These are phyloP conservation scores for Umbelopsis sp. DNA, from an alignment of 192 early-diverging fungal species.

Conservation along the genomic window DNA sequence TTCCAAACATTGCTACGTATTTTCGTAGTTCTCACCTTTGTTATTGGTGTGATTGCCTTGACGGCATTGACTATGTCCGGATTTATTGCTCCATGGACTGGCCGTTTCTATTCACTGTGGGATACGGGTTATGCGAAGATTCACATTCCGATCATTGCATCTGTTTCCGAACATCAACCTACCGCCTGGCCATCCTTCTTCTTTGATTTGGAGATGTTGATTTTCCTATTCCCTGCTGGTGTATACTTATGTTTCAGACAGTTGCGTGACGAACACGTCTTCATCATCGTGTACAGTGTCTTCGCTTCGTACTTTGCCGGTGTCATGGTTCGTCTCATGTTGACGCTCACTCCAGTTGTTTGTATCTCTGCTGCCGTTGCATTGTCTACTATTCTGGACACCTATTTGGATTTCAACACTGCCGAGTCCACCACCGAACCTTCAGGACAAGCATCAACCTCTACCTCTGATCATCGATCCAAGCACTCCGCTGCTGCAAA, in stretches of 20 bases:
- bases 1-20: conserved; percentile 81
- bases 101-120: conserved; percentile 99
- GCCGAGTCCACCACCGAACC: neutral
- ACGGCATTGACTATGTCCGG: conserved; percentile 79
- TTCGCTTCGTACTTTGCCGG: conserved; percentile 99
- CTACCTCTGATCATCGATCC: neutral
- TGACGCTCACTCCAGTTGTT: conserved; percentile 97
- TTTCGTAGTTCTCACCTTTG: conserved; percentile 55
- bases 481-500: neutral
- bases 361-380: conserved; percentile 94
- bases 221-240: conserved; percentile 95
- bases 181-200: conserved; percentile 99
- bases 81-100: conserved; percentile 96
- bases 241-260: conserved; percentile 96
- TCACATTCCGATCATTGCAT: conserved; percentile 99
- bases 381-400: conserved; percentile 84
- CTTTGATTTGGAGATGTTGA: conserved; percentile 97
- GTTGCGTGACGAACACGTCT: conserved; percentile 96
- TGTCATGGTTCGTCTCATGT: conserved; percentile 99
- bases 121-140: conserved; percentile 99
- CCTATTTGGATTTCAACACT: conserved; percentile 63
- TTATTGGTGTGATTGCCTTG: conserved; percentile 62
- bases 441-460: conserved; percentile 2
- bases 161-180: conserved; percentile 99
- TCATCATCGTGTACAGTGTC: conserved; percentile 96